These are phyloP conservation scores for Cicer bijugum DNA, from an alignment of 306 rosid species.

Conservation along the genomic window DNA sequence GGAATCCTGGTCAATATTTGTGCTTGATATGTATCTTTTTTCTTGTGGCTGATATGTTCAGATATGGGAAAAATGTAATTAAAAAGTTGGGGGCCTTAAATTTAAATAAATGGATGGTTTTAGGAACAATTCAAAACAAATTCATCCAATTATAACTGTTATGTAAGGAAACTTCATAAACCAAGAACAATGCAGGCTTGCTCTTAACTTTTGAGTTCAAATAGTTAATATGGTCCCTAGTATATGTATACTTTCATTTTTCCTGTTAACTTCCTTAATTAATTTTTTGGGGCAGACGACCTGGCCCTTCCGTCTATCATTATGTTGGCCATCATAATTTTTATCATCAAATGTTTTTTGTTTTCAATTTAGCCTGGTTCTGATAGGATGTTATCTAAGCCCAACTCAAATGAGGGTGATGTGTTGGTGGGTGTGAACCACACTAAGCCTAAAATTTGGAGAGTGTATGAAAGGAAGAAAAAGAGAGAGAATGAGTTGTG, in stretches of 20 bases:
- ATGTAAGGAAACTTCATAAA: conserved; percentile 34
- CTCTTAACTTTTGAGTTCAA: conserved; percentile 4
- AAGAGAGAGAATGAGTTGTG: too few relatives aligned
- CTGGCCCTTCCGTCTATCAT: conserved; percentile 25
- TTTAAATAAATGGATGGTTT: conserved; percentile 30
- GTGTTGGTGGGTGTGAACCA: too few relatives aligned
- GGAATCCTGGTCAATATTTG: conserved; percentile 16
- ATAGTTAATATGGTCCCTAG: conserved; percentile 1
- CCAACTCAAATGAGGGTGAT: too few relatives aligned
- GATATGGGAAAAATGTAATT: conserved; percentile 16
- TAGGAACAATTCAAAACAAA: not conserved
- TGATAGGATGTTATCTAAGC: too few relatives aligned
- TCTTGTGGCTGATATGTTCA: not conserved
- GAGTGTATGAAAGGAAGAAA: too few relatives aligned
- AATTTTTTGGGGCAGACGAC: conserved; percentile 26
- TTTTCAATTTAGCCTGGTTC: conserved; percentile 28
- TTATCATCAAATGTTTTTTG: conserved; percentile 31
- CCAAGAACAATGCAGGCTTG: conserved; percentile 15
- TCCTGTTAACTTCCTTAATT: conserved; percentile 22
- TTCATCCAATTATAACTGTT: conserved; percentile 10
- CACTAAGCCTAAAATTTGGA: too few relatives aligned
- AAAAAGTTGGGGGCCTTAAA: conserved; percentile 15
- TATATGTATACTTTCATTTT: conserved; percentile 11
- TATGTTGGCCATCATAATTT: conserved; percentile 33
- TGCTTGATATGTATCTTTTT: conserved; percentile 22